These are phyloP conservation scores for Melanogaster broomeanus DNA, from an alignment of 768 basidiomycete genomes.

Conservation along the genomic window DNA sequence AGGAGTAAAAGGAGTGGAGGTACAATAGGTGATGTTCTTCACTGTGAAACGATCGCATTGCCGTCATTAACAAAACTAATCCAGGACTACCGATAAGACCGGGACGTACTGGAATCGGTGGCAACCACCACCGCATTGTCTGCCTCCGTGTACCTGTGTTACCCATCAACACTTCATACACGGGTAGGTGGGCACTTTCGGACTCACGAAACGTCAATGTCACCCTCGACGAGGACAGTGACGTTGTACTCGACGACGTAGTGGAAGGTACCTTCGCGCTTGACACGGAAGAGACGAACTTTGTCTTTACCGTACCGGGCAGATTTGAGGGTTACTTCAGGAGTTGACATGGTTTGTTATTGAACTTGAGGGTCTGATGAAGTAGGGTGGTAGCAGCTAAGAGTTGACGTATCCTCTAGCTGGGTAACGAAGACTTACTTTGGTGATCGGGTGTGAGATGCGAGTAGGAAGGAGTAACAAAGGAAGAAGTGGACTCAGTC, in stretches of 20 bases:
- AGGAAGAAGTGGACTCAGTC: no score
- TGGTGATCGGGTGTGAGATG: no score
- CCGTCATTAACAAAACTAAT: not conserved
- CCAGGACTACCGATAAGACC: not conserved
- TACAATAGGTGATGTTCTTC: slow-evolving; percentile 70
- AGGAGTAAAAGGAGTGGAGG: slow-evolving; percentile 9
- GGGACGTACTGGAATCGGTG: slow-evolving; percentile 81
- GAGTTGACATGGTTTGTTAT: slow-evolving; percentile 28
- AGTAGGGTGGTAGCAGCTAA: no score
- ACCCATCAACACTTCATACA: not conserved
- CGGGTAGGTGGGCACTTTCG: not conserved
- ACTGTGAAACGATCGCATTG: slow-evolving; percentile 37
- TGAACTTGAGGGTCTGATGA: not conserved
- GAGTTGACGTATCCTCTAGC: no score
- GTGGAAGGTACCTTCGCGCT: slow-evolving; percentile 67
- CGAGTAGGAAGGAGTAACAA: no score
- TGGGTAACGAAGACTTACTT: no score
- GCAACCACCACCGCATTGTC: slow-evolving; percentile 89
- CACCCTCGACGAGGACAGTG: slow-evolving; percentile 77
- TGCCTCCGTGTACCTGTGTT: slow-evolving; percentile 75
- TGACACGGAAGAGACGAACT: slow-evolving; percentile 83
- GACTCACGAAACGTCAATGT: slow-evolving; percentile 69
- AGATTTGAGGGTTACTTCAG: slow-evolving; percentile 34
- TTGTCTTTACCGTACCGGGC: slow-evolving; percentile 89
- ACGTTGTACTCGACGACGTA: slow-evolving; percentile 86